Base-by-base conservation (phyloP, 2,329 filamentous ascomycete species). In the Trichoderma asperellum region DNA sequence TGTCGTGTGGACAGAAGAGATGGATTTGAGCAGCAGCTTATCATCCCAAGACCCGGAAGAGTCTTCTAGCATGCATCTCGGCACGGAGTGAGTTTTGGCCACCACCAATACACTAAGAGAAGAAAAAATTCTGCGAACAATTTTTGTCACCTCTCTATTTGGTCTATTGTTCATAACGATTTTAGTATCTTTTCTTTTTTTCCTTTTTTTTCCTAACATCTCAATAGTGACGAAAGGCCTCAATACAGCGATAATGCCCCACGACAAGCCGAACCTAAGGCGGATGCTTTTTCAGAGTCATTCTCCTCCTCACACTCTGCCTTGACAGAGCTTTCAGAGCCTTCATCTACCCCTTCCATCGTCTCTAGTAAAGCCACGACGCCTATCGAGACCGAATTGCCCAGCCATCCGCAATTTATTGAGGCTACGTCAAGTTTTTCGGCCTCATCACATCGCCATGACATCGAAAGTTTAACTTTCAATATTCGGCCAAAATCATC, bases 401-500 rank as follows among this genome's bases (percentile, higher is more conserved):
- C 73, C 21, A 75, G 70, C 43, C 72, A 72, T 75, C 76, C 73
- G 35, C 59, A 57, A 55, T 58, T 55, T 53, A 71, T 73, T 4
- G 73, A 74, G 29, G 62, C 71, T 16, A 66, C 63, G 35, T 65
- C 60, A 35, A 64, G 68, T 14, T 71, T 72, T 53, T 70, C 72
- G 60, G 72, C 76, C 35, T 74, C 74, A 21, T 73, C 75, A 8
- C 76, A 76, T 69, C 74, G 73, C 60, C 71, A 74, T 68, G 77
- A 78, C 62, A 73, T 76, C 70, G 79, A 81, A 65, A 76, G 78
- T 34, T 76, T 81, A 40, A 79, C 75, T 40, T 88, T 86, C 77
- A 87, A 89, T 74, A 87, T 91, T 70, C 87, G 87, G 52, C 91
- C 93, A 14, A 93, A 89, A 75, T 92, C 93, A 8, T 97, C 95